Base-by-base conservation (phyloP, 2,329 filamentous ascomycete genomes). In the Fusarium sp. region DNA sequence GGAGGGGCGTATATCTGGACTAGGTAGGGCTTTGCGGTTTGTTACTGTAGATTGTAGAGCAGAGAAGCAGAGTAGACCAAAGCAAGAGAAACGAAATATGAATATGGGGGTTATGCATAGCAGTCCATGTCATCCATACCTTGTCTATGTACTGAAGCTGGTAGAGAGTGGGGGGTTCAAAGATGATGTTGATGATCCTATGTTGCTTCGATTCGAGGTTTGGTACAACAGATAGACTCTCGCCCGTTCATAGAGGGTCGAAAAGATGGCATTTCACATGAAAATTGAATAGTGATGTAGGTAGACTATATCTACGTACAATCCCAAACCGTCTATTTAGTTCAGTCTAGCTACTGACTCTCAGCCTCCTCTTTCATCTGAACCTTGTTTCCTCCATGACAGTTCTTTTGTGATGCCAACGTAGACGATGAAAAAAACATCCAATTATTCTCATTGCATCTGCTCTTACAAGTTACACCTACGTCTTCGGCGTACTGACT, bases 21-120 rank as follows among this genome's bases (percentile, higher is more conserved):
- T 72, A 71, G 61, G 72, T 50, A 51, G 49, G 72, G 71, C 69
- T 71, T 66, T 63, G 62, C 28, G 53, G 65, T 59, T 65, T 58
- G 55, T 23, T 40, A 20, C 32, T 51, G 30, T 25, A 16, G 49
- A 51, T 18, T 25, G 49, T 27, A 40, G 49, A 43, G 54, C 47
- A 49, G 14, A 47, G 54, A 50, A 37, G 27, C 30, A 50, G 18
- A 37, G 49, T 27, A 40, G 49, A 43, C 47, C 43, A 49, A 14
- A 43, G 27, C 46, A 37, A 23, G 21, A 54, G 59, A 47, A 60
- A 56, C 49, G 55, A 68, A 49, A 37, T 47, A 23, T 43, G 25
- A 51, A 41, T 23, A 61, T 63, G 55, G 56, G 67, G 67, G 48
- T 67, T 67, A 40, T 51, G 49, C 56, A 62, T 69, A 63, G 54